Evolutionary conservation across 2,329 filamentous ascomycete species (phyloP).

Genomic region (Apiospora rasikravindrae): DNA sequence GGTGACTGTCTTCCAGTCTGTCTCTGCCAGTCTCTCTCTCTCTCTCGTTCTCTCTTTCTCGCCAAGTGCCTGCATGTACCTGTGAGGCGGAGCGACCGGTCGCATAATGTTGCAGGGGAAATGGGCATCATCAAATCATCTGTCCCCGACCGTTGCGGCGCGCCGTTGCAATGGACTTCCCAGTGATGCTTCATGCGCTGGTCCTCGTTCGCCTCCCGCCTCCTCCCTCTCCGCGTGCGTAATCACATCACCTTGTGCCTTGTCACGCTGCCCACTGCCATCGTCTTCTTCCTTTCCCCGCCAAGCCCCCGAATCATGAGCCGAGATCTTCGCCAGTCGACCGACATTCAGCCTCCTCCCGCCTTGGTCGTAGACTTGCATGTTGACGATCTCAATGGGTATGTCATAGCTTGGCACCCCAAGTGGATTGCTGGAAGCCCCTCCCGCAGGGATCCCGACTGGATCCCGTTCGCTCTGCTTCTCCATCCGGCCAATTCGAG

Average conservation of each 20-base stretch:
- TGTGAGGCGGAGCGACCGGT: constrained; percentile 4
- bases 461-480: not conserved
- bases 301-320: not conserved
- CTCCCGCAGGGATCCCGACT: constrained; percentile 7
- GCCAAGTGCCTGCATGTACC: too few relatives aligned
- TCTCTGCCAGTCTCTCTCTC: too few relatives aligned
- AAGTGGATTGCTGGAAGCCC: not conserved
- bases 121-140: constrained; percentile 11
- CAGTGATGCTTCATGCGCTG: not conserved
- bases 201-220: too few relatives aligned
- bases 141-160: not conserved
- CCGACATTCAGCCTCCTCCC: constrained; percentile 9
- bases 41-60: too few relatives aligned
- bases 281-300: not conserved
- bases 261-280: not conserved
- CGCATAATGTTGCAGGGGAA: constrained; percentile 14
- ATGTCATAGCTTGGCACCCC: constrained; percentile 12
- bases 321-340: not conserved
- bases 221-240: too few relatives aligned
- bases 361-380: constrained; percentile 13
- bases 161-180: not conserved
- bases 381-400: constrained; percentile 11
- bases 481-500: not conserved
- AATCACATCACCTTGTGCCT: not conserved
- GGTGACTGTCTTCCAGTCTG: too few relatives aligned